Base-by-base conservation (phyloP, 805 yeast species). In the Saccharomyces jurei region DNA sequence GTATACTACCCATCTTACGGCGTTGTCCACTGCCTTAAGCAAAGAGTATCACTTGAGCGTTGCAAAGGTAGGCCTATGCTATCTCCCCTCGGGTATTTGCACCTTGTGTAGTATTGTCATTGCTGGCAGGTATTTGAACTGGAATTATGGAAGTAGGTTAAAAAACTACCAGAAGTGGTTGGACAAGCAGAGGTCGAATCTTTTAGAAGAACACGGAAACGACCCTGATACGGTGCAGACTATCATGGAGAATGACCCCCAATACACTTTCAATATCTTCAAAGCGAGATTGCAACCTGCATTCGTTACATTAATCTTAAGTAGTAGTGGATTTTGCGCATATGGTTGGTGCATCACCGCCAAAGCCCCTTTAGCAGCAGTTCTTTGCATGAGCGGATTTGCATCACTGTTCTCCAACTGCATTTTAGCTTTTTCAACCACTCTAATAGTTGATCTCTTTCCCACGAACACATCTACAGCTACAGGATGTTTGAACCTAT, bases 281-380 rank as follows among this genome's bases (percentile, higher is more conserved):
- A 71, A 70, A 50, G 80, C 86, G 0, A 75, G 94, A 56, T 62
- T 86, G 10, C 71, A 74, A n/a, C 72, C 78, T 8, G 73, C 75
- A 6, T 63, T 72, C 9, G 55, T 75, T 17, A 80, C 86, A 2
- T 66, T 80, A 2, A 44, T 70, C 2, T 41, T 74, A 1, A 59
- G 80, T 5, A 63, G 78, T 3, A 59, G 68, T 28, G 74, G 74
- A 0, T 75, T 78, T 8, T 60, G 80, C 0, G 56, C 84, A 28
- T 86, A 79, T 67, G 96, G 95, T 1, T 89, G 96, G 96, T 80
- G 89, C 56, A 63, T 88, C 13, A 73, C 79, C 36, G 68, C 70
- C 28, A 67, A 72, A 29, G 75, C 77, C 4, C 73, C 75, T 46
- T 68, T 83, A 31, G 76, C 83, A 0, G 80, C 81, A 0, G 81